Conservation (phyloP, 495 filamentous ascomycete species). For the Monascus purpureus region DNA sequence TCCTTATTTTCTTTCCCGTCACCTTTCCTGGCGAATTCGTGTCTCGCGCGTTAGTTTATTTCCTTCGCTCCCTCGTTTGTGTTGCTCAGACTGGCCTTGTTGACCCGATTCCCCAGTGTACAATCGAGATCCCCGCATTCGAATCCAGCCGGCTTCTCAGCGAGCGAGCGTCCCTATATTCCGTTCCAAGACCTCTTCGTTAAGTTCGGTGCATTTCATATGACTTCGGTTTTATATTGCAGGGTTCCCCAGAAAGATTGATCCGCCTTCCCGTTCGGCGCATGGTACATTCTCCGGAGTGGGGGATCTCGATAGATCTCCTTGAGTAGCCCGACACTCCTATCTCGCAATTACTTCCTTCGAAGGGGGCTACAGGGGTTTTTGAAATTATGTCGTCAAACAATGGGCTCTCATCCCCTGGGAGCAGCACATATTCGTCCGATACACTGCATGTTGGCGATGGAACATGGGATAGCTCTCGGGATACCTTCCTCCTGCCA, state of each 20-base stretch:
- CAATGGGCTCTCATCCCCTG: slow-evolving; percentile 52
- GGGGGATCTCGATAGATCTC: slow-evolving; percentile 37
- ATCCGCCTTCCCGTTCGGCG: too few species aligned
- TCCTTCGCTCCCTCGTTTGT: background rate
- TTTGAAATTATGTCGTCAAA: slow-evolving; percentile 24
- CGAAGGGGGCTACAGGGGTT: background rate
- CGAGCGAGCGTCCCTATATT: background rate
- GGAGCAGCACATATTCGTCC: slow-evolving; percentile 71
- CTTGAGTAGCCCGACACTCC: slow-evolving; percentile 24
- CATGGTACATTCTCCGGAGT: slow-evolving; percentile 36
- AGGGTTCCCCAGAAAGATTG: too few species aligned
- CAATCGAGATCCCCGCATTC: background rate
- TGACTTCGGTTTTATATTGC: too few species aligned
- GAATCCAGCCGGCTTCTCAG: background rate
- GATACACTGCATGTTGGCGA: slow-evolving; percentile 77
- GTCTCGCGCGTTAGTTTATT: background rate
- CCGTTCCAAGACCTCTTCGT: background rate
- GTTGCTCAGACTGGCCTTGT: background rate
- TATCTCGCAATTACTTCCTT: slow-evolving; percentile 7
- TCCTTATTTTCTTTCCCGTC: background rate
- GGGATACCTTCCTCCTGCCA: slow-evolving; percentile 78
- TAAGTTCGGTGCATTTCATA: too few species aligned
- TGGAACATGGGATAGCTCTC: slow-evolving; percentile 75
- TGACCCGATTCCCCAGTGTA: background rate
- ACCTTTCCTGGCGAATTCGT: background rate